phyloP scores from a whole-genome alignment of 2,329 filamentous ascomycete genomes.

The Penicillium expansum region DNA sequence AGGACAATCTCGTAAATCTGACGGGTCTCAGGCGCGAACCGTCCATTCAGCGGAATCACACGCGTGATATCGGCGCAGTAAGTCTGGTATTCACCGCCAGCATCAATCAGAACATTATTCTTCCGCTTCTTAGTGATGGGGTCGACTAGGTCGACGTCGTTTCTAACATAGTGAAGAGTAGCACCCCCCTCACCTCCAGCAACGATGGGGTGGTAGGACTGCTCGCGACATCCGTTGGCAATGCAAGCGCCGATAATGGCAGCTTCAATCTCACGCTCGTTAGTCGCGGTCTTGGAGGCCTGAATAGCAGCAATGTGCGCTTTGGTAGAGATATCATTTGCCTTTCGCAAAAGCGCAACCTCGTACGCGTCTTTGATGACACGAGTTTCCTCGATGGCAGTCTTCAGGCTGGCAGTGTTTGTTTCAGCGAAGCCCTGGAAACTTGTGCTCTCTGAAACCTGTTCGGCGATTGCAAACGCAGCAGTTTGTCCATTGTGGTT shows the following conservation, averaged over 20 bases:
- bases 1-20: slow-evolving; percentile 75
- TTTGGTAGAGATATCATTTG: slow-evolving; percentile 73
- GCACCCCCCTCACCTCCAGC: slow-evolving; percentile 79
- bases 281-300: slow-evolving; percentile 60
- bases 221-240: slow-evolving; percentile 67
- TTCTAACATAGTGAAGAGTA: slow-evolving; percentile 81
- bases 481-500: slow-evolving; percentile 45
- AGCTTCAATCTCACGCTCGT: slow-evolving; percentile 81
- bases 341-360: slow-evolving; percentile 73
- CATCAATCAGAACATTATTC: slow-evolving; percentile 79
- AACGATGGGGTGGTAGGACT: slow-evolving; percentile 87
- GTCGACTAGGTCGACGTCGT: slow-evolving; percentile 68
- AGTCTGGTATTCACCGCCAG: slow-evolving; percentile 77
- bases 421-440: slow-evolving; percentile 68
- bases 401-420: slow-evolving; percentile 59
- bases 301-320: slow-evolving; percentile 74
- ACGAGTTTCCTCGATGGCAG: slow-evolving; percentile 75
- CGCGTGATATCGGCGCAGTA: slow-evolving; percentile 91
- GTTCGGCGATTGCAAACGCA: slow-evolving; percentile 74
- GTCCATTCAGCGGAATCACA: slow-evolving; percentile 74
- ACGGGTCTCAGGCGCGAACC: slow-evolving; percentile 66
- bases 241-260: slow-evolving; percentile 72
- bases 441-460: slow-evolving; percentile 68
- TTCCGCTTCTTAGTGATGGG: slow-evolving; percentile 42
- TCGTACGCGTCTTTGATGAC: slow-evolving; percentile 86